phyloP scores from a whole-genome alignment of 345 rosid genomes.

The Draba incana region DNA sequence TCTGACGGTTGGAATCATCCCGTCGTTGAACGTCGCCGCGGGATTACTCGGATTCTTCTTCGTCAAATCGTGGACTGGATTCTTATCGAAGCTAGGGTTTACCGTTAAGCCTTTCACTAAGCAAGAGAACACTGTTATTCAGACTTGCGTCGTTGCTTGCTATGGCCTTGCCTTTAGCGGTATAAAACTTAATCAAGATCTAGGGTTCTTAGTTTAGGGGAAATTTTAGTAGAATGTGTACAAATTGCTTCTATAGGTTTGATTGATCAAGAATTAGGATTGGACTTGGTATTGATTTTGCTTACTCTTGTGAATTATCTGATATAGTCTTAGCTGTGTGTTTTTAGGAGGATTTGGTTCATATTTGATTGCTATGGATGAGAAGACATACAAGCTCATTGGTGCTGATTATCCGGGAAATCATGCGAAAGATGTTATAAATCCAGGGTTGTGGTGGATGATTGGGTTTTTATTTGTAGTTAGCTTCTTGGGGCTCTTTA shows the following conservation, averaged over 20 bases:
- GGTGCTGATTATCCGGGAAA: slow-evolving; percentile 90
- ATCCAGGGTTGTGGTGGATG: slow-evolving; percentile 92
- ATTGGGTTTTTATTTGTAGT: slow-evolving; percentile 82
- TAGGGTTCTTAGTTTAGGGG: not conserved
- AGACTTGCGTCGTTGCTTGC: slow-evolving; percentile 96
- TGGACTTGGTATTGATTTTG: not conserved
- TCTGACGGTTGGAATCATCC: slow-evolving; percentile 88
- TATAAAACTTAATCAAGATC: slow-evolving; percentile 5
- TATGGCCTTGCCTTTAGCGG: slow-evolving; percentile 95
- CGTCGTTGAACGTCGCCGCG: slow-evolving; percentile 89
- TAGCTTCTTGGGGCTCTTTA: slow-evolving; percentile 88
- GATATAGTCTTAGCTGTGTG: not conserved
- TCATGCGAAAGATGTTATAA: slow-evolving; percentile 65
- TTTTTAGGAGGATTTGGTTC: slow-evolving; percentile 87
- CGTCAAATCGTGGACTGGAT: slow-evolving; percentile 86
- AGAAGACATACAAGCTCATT: slow-evolving; percentile 74
- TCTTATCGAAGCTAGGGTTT: slow-evolving; percentile 63
- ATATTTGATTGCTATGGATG: slow-evolving; percentile 86
- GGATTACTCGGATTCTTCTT: slow-evolving; percentile 94
- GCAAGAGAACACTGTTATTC: slow-evolving; percentile 93
- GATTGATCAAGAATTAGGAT: not conserved
- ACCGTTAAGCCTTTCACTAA: slow-evolving; percentile 69
- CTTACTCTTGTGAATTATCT: not conserved
- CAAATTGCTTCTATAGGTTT: not conserved
- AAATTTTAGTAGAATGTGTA: not conserved